These are phyloP conservation scores for Eustoma russellianum DNA, from an alignment of 257 asterid species.

Conservation along the genomic window DNA sequence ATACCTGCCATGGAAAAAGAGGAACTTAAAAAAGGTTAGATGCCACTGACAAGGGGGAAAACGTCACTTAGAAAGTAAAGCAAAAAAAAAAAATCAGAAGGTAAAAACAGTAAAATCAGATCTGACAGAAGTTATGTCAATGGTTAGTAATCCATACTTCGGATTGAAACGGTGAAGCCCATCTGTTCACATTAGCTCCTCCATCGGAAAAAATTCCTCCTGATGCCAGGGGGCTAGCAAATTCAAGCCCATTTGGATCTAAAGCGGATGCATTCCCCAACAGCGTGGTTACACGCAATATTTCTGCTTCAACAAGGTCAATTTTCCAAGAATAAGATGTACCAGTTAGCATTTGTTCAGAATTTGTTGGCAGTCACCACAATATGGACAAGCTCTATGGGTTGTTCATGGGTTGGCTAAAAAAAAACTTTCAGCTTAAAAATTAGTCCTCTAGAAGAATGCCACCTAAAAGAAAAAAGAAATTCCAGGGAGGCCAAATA, in stretches of 20 bases:
- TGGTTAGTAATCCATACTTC: conserved; percentile 99
- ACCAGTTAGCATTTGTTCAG: conserved; percentile 93
- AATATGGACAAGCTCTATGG: conserved; percentile 58
- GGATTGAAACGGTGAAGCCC: conserved; percentile 98
- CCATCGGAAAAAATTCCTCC: conserved; percentile 95
- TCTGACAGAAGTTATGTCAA: conserved; percentile 81
- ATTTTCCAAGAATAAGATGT: conserved; percentile 93
- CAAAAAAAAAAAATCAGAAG: conserved; percentile 21
- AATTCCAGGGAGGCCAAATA: conserved; percentile 8
- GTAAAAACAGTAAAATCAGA: conserved; percentile 52
- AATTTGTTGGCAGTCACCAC: conserved; percentile 75
- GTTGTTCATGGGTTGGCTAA: conserved; percentile 45
- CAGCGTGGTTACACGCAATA: conserved; percentile 97
- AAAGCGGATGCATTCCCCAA: conserved; percentile 98
- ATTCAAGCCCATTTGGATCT: conserved; percentile 99
- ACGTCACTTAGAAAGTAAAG: conserved; percentile 24
- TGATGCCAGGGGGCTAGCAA: conserved; percentile 98
- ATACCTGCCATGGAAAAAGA: conserved; percentile 36
- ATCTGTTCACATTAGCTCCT: conserved; percentile 99
- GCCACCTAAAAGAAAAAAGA: conserved; percentile 7
- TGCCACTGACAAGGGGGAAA: conserved; percentile 17
- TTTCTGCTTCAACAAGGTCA: conserved; percentile 99
- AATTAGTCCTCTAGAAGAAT: conserved; percentile 8
- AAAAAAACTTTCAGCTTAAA: conserved; percentile 16
- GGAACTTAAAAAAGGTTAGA: conserved; percentile 19